Evolutionary conservation across 306 rosid genomes (phyloP).

Genomic region (Styphnolobium japonicum): DNA sequence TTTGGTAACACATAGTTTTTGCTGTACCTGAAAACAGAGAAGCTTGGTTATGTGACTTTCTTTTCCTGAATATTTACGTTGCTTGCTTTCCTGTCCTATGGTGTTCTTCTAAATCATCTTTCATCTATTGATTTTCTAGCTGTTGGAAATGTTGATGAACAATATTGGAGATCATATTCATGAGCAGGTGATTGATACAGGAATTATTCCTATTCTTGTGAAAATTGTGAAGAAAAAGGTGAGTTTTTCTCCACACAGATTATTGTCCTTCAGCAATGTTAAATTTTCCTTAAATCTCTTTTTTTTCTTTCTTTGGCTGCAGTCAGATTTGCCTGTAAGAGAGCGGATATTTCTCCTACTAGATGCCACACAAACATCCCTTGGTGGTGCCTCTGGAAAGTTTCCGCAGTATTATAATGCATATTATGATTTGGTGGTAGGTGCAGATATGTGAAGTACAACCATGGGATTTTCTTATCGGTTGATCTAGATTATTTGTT

Average conservation of each 20-base stretch:
- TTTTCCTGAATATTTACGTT: not conserved
- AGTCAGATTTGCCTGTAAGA: slow-evolving; percentile 66
- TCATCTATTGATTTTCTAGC: slow-evolving; percentile 37
- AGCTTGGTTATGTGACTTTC: not conserved
- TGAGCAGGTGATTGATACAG: slow-evolving; percentile 62
- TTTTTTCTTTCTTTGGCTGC: slow-evolving; percentile 20
- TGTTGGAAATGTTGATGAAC: slow-evolving; percentile 79
- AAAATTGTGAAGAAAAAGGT: slow-evolving; percentile 85
- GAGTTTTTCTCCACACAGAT: not conserved
- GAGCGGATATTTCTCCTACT: slow-evolving; percentile 68
- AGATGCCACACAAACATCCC: slow-evolving; percentile 77
- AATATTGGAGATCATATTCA: slow-evolving; percentile 66
- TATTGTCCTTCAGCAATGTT: not conserved
- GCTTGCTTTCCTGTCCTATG: not conserved
- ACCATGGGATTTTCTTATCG: not conserved
- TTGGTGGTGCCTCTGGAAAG: slow-evolving; percentile 79
- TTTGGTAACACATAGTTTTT: not conserved
- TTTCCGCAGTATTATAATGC: slow-evolving; percentile 69
- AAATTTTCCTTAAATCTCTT: not conserved
- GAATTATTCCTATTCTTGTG: slow-evolving; percentile 61
- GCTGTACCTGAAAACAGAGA: not conserved
- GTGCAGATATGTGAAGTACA: slow-evolving; percentile 10
- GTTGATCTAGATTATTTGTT: not conserved
- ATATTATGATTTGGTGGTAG: slow-evolving; percentile 74
- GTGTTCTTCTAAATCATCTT: not conserved